These are phyloP conservation scores for Pichia kudriavzevii DNA, from an alignment of 1,139 yeast species.

Conservation along the genomic window DNA sequence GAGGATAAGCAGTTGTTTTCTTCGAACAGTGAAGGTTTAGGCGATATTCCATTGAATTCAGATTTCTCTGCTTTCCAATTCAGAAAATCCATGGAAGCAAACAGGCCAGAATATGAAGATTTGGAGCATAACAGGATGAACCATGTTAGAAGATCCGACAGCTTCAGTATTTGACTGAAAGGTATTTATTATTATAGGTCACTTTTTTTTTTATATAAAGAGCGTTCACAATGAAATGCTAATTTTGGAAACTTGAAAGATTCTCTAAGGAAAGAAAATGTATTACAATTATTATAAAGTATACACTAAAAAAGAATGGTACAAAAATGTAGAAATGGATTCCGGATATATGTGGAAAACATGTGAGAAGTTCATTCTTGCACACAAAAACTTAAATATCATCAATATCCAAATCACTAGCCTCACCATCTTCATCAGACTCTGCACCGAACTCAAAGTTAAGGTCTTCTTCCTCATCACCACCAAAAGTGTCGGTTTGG, in stretches of 20 bases:
- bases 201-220: too few species aligned
- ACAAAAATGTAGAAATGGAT: not conserved
- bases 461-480: constrained; percentile 94
- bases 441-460: constrained; percentile 98
- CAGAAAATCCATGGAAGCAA: constrained; percentile 55
- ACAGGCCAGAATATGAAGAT: constrained; percentile 36
- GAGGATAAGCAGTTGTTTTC: constrained; percentile 33
- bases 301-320: too few species aligned
- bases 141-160: constrained; percentile 56
- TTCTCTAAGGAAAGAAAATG: too few species aligned
- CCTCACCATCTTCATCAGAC: constrained; percentile 70
- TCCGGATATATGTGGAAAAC: not conserved
- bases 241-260: too few species aligned
- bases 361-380: too few species aligned
- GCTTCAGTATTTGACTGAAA: constrained; percentile 39
- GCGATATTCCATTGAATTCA: constrained; percentile 74
- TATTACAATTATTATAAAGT: too few species aligned
- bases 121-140: constrained; percentile 36
- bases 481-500: constrained; percentile 96
- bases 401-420: constrained; percentile 71
- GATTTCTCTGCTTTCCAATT: constrained; percentile 70
- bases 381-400: constrained; percentile 47
- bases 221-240: too few species aligned
- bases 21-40: constrained; percentile 44
- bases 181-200: too few species aligned